Base-by-base conservation (phyloP, 805 yeast genomes). In the Yarrowia osloensis region DNA sequence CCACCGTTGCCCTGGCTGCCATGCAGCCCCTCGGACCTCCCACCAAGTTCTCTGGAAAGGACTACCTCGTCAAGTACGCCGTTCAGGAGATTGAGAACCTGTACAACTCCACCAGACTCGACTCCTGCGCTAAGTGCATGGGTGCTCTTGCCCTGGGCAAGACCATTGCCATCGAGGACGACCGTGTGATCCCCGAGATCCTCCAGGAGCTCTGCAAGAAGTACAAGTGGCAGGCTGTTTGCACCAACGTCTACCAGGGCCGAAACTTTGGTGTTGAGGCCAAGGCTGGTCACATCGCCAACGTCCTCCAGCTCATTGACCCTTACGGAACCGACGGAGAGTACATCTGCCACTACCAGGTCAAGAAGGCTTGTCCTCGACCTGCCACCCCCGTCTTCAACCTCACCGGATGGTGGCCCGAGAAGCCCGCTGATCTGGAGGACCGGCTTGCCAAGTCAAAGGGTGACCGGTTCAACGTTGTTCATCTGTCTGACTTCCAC, bases 401-500 rank as follows among this genome's bases (percentile, higher is more conserved):
- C 69, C 71, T 81, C 62, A 73, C 79, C 22, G 69, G 76, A 29
- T 74, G 81, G 77, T 81, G 84, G 83, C 83, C 84, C 4, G 74
- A 72, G 39, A 81, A 79, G 71, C 84, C 75, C 67, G 78, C 69
- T 70, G 78, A 63, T 49, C 39, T 63, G 13, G 52, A 35, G 12
- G 66, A 39, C 12, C 19, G 26, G 8, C 66, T 55, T 21, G 69
- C 72, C 21, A 44, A 62, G 42, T 63, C 66, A 44, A 61, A 68
- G 26, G 74, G 74, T 63, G 79, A 81, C 67, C 78, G 81, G 1
- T 84, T 87, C 75, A 84, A 86, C 68, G 91, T 86, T 4, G 77
- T 88, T 69, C 93, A 88, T 71, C 71, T 88, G 35, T 82, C 88
- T 21, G 92, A 88, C 73, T 85, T 88, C 75, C 91, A 88, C 74